Base-by-base conservation (phyloP, 768 basidiomycete genomes). In the Pisolithus marmoratus region DNA sequence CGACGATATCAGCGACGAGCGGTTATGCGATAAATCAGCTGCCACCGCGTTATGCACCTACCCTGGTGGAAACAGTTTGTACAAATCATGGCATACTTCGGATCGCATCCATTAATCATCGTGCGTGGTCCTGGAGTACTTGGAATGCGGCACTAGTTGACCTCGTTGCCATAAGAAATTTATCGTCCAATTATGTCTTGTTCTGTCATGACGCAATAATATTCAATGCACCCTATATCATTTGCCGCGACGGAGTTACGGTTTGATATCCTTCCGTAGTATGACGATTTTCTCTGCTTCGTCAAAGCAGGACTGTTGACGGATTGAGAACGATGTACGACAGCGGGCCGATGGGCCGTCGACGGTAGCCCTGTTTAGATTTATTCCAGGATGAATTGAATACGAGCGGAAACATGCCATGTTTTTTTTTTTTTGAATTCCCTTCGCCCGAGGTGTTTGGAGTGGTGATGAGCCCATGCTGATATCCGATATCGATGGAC, bases 151-250 rank as follows among this genome's bases (percentile, higher is more conserved):
- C 23, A n/a, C 12, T 45, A n/a, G 22, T 14, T 47, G 46, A 36
- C 46, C 29, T 23, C 34, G 29, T 36, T 37, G 46, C 29, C 43
- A 27, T 26, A 45, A 47, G 31, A 47, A 22, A 36, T 37, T 47
- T 36, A 47, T 47, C 46, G 46, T 36, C 46, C 46, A 47, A 47
- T 47, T 47, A 31, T 20, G 31, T 31, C 31, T 14, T 31, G n/a
- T 19, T 19, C 40, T 34, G 14, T 27, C 24, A 24, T 45, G 43
- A 36, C 23, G 31, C 19, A 36, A 37, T 46, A 46, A 46, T 36
- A 11, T 19, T 29, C n/a, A 46, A 36, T 23, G 31, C 15, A 22
- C 34, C 29, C 29, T 11, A 29, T 11, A 29, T 29, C 29, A 20
- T 36, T 27, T 46, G 34, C 27, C 46, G 37, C 9, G 4, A 20